Base-by-base conservation (phyloP, 495 filamentous ascomycete genomes). In the Penicillium herquei region DNA sequence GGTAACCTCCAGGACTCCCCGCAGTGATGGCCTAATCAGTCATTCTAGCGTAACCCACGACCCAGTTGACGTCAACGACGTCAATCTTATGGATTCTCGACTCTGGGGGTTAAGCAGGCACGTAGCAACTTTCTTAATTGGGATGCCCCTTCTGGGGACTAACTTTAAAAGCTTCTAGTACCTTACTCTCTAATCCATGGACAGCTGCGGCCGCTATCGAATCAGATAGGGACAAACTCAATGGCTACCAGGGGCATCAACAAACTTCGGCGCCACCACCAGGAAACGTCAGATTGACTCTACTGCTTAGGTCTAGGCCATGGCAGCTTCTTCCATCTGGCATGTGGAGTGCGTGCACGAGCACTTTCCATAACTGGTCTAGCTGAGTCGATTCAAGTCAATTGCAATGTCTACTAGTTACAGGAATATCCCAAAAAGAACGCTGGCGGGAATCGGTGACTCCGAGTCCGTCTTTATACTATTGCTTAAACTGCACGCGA, bases 261-360 rank as follows among this genome's bases (percentile, higher is more conserved):
- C 18, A 18, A 49, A 41, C 34, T 33, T 39, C 35, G 33, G 49
- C 46, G 57, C 63, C 65, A 61, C 62, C 57, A 50, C 53, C 41
- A 13, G 48, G n/a, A 17, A 61, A 64, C 66, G 64, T 69, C 63
- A 68, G 57, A 56, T 66, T 68, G 52, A 68, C 57, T 57, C 52
- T 56, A 41, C 18, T 42, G 32, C 32, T 13, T 32, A 13, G 51
- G 59, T 64, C 60, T 68, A 57, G 65, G 49, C 56, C 62, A 39
- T 54, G 6, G 8, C 6, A 41, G 39, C 35, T 26, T 39, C 26
- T 51, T 51, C 32, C 21, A 26, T 26, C 21, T 26, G 21, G 2
- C 4, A 26, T 26, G 21, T 26, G 21, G 21, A 11, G 39, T 8
- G 13, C 10, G n/a, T 21, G 37, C 30, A 31, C 37, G 40, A 44